phyloP scores from a whole-genome alignment of 345 rosid genomes.

The Eucalyptus microcorys region DNA sequence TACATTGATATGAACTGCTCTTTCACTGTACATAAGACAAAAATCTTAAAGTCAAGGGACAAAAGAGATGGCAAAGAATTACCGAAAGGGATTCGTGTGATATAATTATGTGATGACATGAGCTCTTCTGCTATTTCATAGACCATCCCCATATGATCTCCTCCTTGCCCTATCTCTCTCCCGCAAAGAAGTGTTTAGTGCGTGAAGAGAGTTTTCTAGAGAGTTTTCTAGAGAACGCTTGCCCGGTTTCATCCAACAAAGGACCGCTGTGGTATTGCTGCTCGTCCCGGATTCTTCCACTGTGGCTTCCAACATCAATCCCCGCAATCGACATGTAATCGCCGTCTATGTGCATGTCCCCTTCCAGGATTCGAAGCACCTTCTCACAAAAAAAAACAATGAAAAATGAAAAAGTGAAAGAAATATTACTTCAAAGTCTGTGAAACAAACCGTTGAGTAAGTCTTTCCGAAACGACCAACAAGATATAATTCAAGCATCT shows the following conservation, averaged over 20 bases:
- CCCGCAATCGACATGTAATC: slow-evolving; percentile 61
- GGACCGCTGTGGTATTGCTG: slow-evolving; percentile 44
- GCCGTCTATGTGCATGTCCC: slow-evolving; percentile 64
- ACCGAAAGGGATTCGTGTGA: neutral
- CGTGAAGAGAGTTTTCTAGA: slow-evolving; percentile 14
- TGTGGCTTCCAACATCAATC: slow-evolving; percentile 65
- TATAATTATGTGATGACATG: neutral
- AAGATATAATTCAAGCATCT: neutral
- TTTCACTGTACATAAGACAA: neutral
- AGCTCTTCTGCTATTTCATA: neutral
- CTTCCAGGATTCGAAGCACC: slow-evolving; percentile 94
- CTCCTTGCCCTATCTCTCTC: neutral
- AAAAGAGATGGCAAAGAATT: neutral
- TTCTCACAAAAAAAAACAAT: neutral
- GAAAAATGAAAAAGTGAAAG: rapidly evolving
- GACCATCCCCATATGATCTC: neutral
- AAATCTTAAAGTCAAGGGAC: neutral
- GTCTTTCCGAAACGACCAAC: neutral
- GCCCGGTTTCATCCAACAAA: slow-evolving; percentile 29
- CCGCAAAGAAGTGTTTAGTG: neutral
- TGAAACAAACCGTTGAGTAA: neutral
- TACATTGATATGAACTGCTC: neutral
- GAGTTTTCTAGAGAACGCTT: slow-evolving; percentile 48
- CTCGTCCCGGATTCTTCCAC: slow-evolving; percentile 60
- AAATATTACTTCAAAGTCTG: neutral